Evolutionary conservation across 2,329 filamentous ascomycete genomes (phyloP), one percentile per base, ranked within the genome.

Genomic region (Atkinsonella hypoxylon): DNA sequence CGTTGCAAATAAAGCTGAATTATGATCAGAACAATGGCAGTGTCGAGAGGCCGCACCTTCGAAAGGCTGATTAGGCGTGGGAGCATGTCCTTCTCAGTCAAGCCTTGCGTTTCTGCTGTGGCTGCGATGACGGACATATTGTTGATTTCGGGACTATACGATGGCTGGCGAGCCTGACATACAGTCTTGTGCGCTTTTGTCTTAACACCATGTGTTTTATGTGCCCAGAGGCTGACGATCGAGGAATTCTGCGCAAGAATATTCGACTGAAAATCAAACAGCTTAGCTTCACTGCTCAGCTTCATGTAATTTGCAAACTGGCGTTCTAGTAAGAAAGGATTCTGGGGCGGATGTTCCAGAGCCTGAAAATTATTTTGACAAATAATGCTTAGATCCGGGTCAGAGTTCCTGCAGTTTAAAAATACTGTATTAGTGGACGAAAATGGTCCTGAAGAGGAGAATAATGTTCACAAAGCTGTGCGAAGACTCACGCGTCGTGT

Each of bases 1-100:
- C 76, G 79, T 47, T 82, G 74, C 15, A 93, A 73, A 62, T 94
- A 89, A 43, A 95, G 77, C 64, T 96, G 89, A 10, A 91, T 76
- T 51, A 89, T 78, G 10, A 87, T 89, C 39, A 96, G 72, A 22
- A 87, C 70, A 3, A 96, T 74, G 1, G 90, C 91, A 20, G 95
- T 72, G 62, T 96, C 89, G 53, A 80, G 79, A 0, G 89, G 87
- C 31, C 87, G 76, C 61, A 81, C 83, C 58, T 88, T 83, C 7
- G 91, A 70, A 12, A 90, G 66, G 1, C 79, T 78, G 3, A 87
- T 67, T 26, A 94, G 78, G 36, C 79, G 73, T 62, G 83, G 87
- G 34, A 95, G 68, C 5, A 83, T 81, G 44, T 80, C 75, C 58
- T 84, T 85, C 43, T 81, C 83, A 10, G 75, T 75, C 56, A 75